Conservation (phyloP, 371 early-diverging fungal genomes). For the Rhizopus arrhizus region DNA sequence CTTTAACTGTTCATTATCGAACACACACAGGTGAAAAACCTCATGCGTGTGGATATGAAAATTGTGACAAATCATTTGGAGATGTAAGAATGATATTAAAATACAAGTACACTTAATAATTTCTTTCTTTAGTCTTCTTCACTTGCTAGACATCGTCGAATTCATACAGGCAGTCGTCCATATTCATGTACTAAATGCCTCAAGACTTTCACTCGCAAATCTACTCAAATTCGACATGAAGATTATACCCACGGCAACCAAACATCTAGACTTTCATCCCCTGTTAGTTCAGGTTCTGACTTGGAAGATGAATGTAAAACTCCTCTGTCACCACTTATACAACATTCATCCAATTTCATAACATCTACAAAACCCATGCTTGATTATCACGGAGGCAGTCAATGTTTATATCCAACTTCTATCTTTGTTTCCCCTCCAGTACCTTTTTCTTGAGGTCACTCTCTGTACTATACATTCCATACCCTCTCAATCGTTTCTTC, state of each 20-base stretch:
- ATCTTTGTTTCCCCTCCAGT: too few species aligned
- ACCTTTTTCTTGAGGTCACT: too few species aligned
- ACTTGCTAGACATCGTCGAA: constrained; percentile 45
- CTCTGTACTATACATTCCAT: too few species aligned
- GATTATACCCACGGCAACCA: constrained; percentile 25
- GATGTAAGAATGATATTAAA: constrained; percentile 44
- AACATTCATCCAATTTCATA: too few species aligned
- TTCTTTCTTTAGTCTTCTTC: constrained; percentile 35
- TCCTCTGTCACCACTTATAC: too few species aligned
- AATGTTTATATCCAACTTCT: too few species aligned
- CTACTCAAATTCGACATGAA: constrained; percentile 69
- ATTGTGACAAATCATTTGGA: constrained; percentile 64
- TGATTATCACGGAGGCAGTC: too few species aligned
- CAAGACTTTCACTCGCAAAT: constrained; percentile 64
- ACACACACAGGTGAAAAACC: constrained; percentile 82
- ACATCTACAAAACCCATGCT: too few species aligned
- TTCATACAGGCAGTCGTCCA: constrained; percentile 44
- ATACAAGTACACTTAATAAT: neutral
- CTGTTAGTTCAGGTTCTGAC: neutral
- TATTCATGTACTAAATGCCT: constrained; percentile 48
- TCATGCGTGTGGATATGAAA: constrained; percentile 66
- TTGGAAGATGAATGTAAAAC: neutral
- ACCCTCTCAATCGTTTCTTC: too few species aligned
- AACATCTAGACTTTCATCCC: constrained; percentile 39
- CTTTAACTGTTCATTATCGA: constrained; percentile 74